phyloP scores from a whole-genome alignment of 2,329 filamentous ascomycete genomes.

The Metarhizium brunneum region DNA sequence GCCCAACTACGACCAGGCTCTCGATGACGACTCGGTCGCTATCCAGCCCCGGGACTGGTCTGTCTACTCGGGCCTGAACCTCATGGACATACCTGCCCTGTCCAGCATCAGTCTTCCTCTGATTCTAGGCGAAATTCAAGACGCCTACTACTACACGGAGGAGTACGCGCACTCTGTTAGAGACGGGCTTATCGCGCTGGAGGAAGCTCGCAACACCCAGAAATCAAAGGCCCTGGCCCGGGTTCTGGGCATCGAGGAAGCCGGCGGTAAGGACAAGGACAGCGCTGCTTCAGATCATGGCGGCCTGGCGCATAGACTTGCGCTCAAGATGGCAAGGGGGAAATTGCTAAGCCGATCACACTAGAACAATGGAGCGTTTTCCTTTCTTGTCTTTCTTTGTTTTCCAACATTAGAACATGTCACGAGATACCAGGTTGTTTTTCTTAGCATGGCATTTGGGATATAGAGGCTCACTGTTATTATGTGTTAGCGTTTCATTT shows the following conservation, averaged over 20 bases:
- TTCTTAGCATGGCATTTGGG: no score
- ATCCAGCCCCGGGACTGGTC: slow-evolving; percentile 9
- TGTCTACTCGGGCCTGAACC: slow-evolving; percentile 9
- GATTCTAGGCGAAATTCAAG: slow-evolving; percentile 6
- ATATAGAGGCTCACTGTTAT: no score
- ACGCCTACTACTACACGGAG: slow-evolving; percentile 8
- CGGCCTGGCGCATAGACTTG: slow-evolving; percentile 1
- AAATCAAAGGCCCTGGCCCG: slow-evolving; percentile 5
- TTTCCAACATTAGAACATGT: no score
- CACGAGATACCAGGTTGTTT: no score
- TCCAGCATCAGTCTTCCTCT: slow-evolving; percentile 11
- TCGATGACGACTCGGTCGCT: slow-evolving; percentile 15
- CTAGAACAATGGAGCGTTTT: not conserved
- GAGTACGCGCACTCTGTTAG: slow-evolving; percentile 6
- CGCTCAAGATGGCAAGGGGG: not conserved
- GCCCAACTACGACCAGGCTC: slow-evolving; percentile 11
- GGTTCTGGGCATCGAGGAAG: slow-evolving; percentile 3
- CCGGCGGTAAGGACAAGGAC: not conserved
- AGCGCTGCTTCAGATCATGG: not conserved
- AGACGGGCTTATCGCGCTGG: slow-evolving; percentile 3
- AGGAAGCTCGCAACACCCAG: not conserved
- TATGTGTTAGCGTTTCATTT: no score
- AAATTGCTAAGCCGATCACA: not conserved
- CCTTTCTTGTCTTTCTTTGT: not conserved
- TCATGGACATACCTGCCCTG: slow-evolving; percentile 8